Base-by-base conservation (phyloP, 495 filamentous ascomycete genomes). In the Aeminium ludgeri region DNA sequence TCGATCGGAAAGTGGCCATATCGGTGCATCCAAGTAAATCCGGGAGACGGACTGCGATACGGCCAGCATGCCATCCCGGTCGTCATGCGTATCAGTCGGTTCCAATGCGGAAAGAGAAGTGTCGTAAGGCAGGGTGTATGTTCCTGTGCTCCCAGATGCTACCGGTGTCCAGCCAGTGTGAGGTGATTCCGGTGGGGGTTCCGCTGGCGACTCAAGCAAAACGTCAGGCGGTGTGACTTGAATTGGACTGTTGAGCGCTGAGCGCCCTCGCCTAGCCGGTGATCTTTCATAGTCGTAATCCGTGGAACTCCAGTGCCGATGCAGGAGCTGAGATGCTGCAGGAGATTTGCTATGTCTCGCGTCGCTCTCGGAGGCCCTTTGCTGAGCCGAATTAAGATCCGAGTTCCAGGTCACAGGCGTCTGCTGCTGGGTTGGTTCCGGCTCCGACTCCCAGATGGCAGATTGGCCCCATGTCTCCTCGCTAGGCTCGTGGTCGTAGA, bases 11-110 rank as follows among this genome's bases (percentile, higher is more conserved):
- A 52, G 38, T 17, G 51, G 51, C 48, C 48, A 54, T 16, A 46
- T 38, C 4, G 51, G 41, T 11, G 40, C 34, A 6, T 54, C 43
- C 1, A 50, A 41, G 35, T 48, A 54, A 12, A 51, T 46, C 36
- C 36, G 30, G 2, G 44, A 51, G 4, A 41, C 17, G 7, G 46
- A 35, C 3, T 45, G 30, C 12, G 46, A 46, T 2, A 42, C 41
- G 11, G 41, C 29, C 28, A 32, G 41, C 25, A 35, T 42, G 25
- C 16, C 35, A n/a, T 25, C 20, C n/a, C 10, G 30, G n/a, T 20
- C 19, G 5, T 13, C 7, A 25, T 23, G 8, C 32, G 32, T 10
- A 11, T 11, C 7, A 34, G 10, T 8, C 6, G 7, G 8, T 34
- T 8, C 36, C 15, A 10, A 20, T 4, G 20, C 10, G 20, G 13